Conservation (phyloP, 257 asterid species). For the Paraleonurus japonicus region DNA sequence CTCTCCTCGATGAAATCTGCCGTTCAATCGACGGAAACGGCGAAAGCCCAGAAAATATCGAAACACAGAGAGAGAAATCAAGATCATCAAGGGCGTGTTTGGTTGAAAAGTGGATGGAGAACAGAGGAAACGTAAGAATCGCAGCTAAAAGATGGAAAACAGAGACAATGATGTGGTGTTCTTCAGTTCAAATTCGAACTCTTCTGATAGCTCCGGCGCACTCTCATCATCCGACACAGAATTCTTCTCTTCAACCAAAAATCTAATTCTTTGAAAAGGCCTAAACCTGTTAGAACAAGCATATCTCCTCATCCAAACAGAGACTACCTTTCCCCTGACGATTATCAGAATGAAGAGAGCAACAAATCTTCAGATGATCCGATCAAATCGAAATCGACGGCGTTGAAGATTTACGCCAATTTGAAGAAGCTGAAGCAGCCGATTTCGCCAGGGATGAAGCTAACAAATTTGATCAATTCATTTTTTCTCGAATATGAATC, state of each 20-base stretch:
- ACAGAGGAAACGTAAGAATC: constrained; percentile 23
- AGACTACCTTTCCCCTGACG: constrained; percentile 18
- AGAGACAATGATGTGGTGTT: constrained; percentile 35
- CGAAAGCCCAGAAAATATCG: not conserved
- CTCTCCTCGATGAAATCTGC: constrained; percentile 72
- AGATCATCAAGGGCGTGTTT: constrained; percentile 33
- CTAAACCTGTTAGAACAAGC: constrained; percentile 32
- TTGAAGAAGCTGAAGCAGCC: constrained; percentile 64
- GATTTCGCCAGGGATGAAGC: constrained; percentile 58
- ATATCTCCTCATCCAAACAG: not conserved
- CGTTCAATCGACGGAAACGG: constrained; percentile 54
- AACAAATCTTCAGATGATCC: constrained; percentile 17
- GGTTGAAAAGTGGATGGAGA: constrained; percentile 53
- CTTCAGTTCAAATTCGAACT: constrained; percentile 42
- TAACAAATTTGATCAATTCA: constrained; percentile 50
- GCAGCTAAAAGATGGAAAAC: constrained; percentile 1
- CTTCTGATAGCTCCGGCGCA: constrained; percentile 50
- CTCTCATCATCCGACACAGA: constrained; percentile 54
- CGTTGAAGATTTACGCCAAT: constrained; percentile 42
- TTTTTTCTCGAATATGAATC: constrained; percentile 37
- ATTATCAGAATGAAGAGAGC: not conserved
- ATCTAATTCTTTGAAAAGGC: not conserved
- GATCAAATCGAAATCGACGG: constrained; percentile 46
- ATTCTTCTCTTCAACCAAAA: constrained; percentile 19
- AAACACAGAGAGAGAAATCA: not conserved